These are phyloP conservation scores for Parmelia sp. DNA, from an alignment of 495 filamentous ascomycete genomes.

Conservation along the genomic window DNA sequence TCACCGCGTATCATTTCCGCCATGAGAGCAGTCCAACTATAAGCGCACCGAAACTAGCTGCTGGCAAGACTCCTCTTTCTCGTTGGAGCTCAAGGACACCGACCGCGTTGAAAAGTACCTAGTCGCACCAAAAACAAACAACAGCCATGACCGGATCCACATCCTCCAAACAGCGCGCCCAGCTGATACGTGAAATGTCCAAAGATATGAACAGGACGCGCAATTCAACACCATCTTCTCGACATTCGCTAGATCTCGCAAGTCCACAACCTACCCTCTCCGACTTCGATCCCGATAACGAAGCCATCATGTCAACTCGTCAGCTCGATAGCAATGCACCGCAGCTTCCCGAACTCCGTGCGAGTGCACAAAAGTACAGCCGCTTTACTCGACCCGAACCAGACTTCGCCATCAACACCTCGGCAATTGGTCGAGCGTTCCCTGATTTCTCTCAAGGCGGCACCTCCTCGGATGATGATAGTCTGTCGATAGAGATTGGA, in stretches of 20 bases:
- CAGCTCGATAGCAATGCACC: slow-evolving; percentile 37
- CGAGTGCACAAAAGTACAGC: slow-evolving; percentile 28
- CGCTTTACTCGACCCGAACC: slow-evolving; percentile 33
- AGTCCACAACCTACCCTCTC: slow-evolving; percentile 34
- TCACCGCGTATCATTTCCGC: slow-evolving; percentile 1
- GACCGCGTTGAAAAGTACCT: neutral
- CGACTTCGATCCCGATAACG: slow-evolving; percentile 48
- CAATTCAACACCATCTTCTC: slow-evolving; percentile 18
- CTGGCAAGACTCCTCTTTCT: neutral
- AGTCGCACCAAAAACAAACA: neutral
- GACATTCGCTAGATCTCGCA: slow-evolving; percentile 11
- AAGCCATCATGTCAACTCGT: slow-evolving; percentile 46
- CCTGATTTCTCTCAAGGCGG: slow-evolving; percentile 51
- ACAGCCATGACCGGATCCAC: slow-evolving; percentile 16
- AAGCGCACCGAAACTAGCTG: neutral
- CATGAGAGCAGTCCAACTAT: neutral
- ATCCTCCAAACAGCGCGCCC: slow-evolving; percentile 21
- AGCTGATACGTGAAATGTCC: slow-evolving; percentile 24
- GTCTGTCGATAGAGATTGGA: slow-evolving; percentile 42
- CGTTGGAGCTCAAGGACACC: neutral
- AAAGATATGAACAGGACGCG: slow-evolving; percentile 23
- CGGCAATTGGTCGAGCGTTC: slow-evolving; percentile 55
- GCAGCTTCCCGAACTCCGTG: slow-evolving; percentile 37
- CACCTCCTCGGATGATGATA: slow-evolving; percentile 37
- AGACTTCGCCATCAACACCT: slow-evolving; percentile 54